Evolutionary conservation across 2,329 filamentous ascomycete species (phyloP).

Genomic region (Fusarium redolens): DNA sequence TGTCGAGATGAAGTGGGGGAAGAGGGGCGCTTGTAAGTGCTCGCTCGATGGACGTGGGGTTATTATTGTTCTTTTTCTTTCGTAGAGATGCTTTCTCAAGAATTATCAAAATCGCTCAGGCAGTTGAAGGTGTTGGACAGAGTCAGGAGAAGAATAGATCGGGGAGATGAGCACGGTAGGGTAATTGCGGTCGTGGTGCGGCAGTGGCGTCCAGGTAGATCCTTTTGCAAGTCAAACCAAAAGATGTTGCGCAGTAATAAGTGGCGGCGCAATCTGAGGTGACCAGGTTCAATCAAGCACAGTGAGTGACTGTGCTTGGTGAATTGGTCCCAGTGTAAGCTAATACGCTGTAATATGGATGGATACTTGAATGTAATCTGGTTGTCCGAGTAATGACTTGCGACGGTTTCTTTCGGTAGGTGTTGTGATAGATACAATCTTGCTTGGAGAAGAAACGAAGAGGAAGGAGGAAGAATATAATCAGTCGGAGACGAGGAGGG

Average conservation of each 20-base stretch:
- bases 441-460: conserved; percentile 10
- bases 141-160: neutral
- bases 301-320: neutral
- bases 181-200: conserved; percentile 19
- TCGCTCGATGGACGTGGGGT: conserved; percentile 20
- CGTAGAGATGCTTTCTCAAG: neutral
- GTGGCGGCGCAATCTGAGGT: conserved; percentile 32
- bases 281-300: conserved; percentile 23
- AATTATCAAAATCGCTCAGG: conserved; percentile 3
- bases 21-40: conserved; percentile 40
- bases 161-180: conserved; percentile 10
- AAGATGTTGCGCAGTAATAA: conserved; percentile 34
- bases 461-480: conserved; percentile 4
- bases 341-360: conserved; percentile 15
- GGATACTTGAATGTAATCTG: conserved; percentile 10
- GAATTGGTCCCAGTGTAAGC: conserved; percentile 23
- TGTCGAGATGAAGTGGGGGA: conserved; percentile 33
- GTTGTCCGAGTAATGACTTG: conserved; percentile 27
- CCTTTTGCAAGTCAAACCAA: conserved; percentile 38
- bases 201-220: conserved; percentile 31
- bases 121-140: neutral
- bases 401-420: neutral
- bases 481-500: conserved; percentile 21
- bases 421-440: conserved; percentile 1
- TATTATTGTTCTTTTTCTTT: neutral